Conservation (phyloP, 129 eudicot genomes). For the Logfia minima region DNA sequence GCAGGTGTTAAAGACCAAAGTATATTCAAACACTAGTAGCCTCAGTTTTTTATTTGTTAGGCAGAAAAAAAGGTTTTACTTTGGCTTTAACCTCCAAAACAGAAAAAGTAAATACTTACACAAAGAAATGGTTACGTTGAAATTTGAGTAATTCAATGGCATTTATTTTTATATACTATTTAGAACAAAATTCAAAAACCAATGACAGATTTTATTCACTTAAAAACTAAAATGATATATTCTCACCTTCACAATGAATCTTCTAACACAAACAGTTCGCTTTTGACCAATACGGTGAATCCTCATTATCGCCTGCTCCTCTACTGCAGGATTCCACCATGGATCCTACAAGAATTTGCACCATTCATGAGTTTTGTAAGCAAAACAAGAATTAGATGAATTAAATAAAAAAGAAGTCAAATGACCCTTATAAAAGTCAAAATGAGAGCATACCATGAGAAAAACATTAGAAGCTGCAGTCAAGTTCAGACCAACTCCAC, state of each 20-base stretch:
- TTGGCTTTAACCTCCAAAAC: neutral
- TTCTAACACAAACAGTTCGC: constrained; percentile 76
- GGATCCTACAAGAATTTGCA: constrained; percentile 61
- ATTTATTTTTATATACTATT: neutral
- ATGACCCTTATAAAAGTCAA: constrained; percentile 4
- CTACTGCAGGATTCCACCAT: constrained; percentile 98
- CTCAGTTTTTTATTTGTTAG: neutral
- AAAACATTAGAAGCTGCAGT: constrained; percentile 91
- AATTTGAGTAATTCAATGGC: constrained; percentile 9
- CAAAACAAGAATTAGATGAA: neutral
- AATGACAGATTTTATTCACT: neutral
- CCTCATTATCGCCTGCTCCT: constrained; percentile 92
- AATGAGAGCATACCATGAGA: constrained; percentile 58
- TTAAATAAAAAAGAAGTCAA: neutral
- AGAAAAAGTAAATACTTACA: constrained; percentile 20
- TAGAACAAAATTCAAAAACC: neutral
- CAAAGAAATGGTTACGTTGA: too few species aligned
- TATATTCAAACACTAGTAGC: constrained; percentile 18
- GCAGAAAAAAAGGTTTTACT: constrained; percentile 22
- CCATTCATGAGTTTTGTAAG: constrained; percentile 5
- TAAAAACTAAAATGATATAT: neutral
- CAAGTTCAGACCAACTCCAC: constrained; percentile 90
- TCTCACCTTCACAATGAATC: constrained; percentile 78
- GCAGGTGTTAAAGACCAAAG: constrained; percentile 17
- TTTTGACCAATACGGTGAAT: constrained; percentile 92